A percentile compares a stretch with the other conserved stretches of the same genome.
Conservation (phyloP, 1,284 basidiomycete species). For the Somion occarium region DNA sequence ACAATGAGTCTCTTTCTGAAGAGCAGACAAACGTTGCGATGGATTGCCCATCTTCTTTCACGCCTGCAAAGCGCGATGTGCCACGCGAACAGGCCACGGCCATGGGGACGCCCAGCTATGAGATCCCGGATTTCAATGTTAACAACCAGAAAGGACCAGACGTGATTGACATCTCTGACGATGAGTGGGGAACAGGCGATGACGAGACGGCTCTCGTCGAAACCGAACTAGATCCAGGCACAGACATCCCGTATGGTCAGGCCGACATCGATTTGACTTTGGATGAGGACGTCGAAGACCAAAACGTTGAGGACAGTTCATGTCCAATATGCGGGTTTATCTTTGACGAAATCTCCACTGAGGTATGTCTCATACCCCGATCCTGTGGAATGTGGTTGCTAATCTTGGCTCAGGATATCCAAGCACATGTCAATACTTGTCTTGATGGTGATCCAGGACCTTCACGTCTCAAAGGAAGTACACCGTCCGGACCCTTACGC, state of each 20-base stretch:
- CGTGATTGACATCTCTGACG: slow-evolving; percentile 10
- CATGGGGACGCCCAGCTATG: not conserved
- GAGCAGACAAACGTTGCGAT: not conserved
- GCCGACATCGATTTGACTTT: slow-evolving; percentile 23
- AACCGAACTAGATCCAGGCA: not conserved
- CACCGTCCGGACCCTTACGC: slow-evolving; percentile 1
- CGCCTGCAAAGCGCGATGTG: not conserved
- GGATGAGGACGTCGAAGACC: slow-evolving; percentile 18
- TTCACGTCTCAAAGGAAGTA: slow-evolving; percentile 6
- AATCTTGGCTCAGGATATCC: slow-evolving; percentile 41
- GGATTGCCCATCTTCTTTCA: not conserved
- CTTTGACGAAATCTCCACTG: slow-evolving; percentile 20
- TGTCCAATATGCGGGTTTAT: slow-evolving; percentile 37
- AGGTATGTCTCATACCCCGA: slow-evolving; percentile 31
- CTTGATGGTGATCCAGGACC: slow-evolving; percentile 28
- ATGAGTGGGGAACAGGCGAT: slow-evolving; percentile 59
- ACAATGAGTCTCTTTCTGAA: not conserved
- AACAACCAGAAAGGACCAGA: not conserved
- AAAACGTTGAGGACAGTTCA: slow-evolving; percentile 10
- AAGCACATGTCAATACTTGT: slow-evolving; percentile 47
- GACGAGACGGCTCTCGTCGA: slow-evolving; percentile 45
- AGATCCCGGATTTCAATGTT: not conserved
- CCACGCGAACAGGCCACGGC: not conserved
- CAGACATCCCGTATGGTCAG: slow-evolving; percentile 12
- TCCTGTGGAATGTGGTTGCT: too few relatives aligned